A percentile compares a stretch with the other conserved stretches of the same genome.
Evolutionary conservation across 2,329 filamentous ascomycete species (phyloP).

Genomic region (Cladosporium phlei): DNA sequence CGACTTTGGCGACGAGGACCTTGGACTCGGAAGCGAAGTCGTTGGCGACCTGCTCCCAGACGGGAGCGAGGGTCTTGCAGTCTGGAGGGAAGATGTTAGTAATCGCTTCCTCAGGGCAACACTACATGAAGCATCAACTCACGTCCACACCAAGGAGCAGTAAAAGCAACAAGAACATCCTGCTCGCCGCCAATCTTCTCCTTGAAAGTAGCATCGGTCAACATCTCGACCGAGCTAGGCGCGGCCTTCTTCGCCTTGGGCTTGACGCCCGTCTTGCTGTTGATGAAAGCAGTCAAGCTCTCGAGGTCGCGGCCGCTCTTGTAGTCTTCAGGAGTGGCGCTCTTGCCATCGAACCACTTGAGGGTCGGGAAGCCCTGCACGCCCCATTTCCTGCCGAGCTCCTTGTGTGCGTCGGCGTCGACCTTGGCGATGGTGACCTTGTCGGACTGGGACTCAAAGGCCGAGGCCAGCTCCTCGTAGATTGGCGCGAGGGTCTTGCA

Average conservation of each 20-base stretch:
- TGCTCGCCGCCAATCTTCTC: slow-evolving; percentile 75
- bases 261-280: slow-evolving; percentile 81
- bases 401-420: slow-evolving; percentile 84
- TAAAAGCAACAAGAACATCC: slow-evolving; percentile 92
- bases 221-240: slow-evolving; percentile 70
- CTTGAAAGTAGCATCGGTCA: slow-evolving; percentile 76
- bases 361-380: slow-evolving; percentile 94
- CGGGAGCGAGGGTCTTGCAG: slow-evolving; percentile 90
- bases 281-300: slow-evolving; percentile 72
- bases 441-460: slow-evolving; percentile 68
- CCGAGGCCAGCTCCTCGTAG: slow-evolving; percentile 80
- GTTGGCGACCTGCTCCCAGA: slow-evolving; percentile 79
- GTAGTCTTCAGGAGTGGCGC: slow-evolving; percentile 78
- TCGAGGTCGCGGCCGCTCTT: slow-evolving; percentile 82
- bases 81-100: slow-evolving; percentile 50
- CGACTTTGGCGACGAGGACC: slow-evolving; percentile 89
- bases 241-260: slow-evolving; percentile 65
- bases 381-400: slow-evolving; percentile 77
- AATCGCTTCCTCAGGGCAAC: not conserved
- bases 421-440: slow-evolving; percentile 90
- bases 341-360: slow-evolving; percentile 97
- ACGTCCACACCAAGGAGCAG: slow-evolving; percentile 98
- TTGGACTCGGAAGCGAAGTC: slow-evolving; percentile 73
- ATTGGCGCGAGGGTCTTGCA: slow-evolving; percentile 96
- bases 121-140: slow-evolving; percentile 46